These are phyloP conservation scores for Gnaphalium uliginosum DNA, from an alignment of 129 eudicot species.

Conservation along the genomic window DNA sequence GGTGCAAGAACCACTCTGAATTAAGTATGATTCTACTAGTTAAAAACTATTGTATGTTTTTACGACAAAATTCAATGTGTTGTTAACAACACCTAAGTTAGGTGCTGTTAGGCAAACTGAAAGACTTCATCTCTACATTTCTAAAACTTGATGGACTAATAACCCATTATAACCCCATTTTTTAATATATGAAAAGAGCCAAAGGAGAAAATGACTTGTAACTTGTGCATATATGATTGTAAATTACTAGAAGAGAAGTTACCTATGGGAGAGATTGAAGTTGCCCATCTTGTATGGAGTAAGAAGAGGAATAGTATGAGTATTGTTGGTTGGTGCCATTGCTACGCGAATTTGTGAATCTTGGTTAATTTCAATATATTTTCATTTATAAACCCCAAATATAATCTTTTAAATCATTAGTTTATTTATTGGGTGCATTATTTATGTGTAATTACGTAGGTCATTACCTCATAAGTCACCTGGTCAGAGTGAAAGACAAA, in stretches of 20 bases:
- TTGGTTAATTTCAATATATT: neutral
- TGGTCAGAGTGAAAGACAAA: slow-evolving; percentile 1
- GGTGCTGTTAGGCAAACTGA: too few relatives aligned
- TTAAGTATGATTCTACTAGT: neutral
- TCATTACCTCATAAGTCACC: neutral
- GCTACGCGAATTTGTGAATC: neutral
- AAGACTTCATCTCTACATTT: too few relatives aligned
- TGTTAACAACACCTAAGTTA: too few relatives aligned
- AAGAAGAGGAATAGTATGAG: slow-evolving; percentile 33
- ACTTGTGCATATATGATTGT: neutral
- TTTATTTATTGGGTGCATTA: neutral
- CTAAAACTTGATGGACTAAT: too few relatives aligned
- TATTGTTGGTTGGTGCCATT: slow-evolving; percentile 16
- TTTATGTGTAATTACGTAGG: neutral
- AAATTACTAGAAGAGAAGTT: neutral
- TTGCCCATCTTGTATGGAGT: slow-evolving; percentile 45
- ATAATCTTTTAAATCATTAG: neutral
- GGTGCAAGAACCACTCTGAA: slow-evolving; percentile 64
- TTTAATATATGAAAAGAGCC: neutral
- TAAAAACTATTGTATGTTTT: too few relatives aligned
- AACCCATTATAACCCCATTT: too few relatives aligned
- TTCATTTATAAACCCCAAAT: neutral
- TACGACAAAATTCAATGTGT: too few relatives aligned
- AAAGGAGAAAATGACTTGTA: neutral
- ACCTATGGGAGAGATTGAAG: slow-evolving; percentile 50